Evolutionary conservation across 768 basidiomycete genomes (phyloP).

Genomic region (Russula compacta): DNA sequence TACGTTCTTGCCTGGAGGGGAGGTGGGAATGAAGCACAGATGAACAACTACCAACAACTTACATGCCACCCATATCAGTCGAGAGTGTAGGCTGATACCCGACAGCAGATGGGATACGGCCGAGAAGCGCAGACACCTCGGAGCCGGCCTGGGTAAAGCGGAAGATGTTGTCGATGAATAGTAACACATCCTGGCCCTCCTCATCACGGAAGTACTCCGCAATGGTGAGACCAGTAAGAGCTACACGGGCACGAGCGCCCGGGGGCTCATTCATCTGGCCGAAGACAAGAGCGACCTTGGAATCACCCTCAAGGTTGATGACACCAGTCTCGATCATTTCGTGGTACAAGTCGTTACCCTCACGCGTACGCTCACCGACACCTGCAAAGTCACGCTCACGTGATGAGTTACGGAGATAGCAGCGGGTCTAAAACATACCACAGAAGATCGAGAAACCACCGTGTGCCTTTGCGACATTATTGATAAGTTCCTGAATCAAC

Average conservation of each 20-base stretch:
- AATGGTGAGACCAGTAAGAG: constrained; percentile 97
- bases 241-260: constrained; percentile 99
- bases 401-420: neutral
- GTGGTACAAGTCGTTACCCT: constrained; percentile 99
- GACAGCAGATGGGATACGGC: constrained; percentile 99
- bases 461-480: constrained; percentile 99
- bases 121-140: constrained; percentile 97
- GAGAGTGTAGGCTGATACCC: constrained; percentile 99
- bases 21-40: constrained; percentile 11
- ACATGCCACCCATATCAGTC: constrained; percentile 99
- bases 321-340: constrained; percentile 99
- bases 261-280: constrained; percentile 99
- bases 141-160: constrained; percentile 99
- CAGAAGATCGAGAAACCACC: constrained; percentile 99
- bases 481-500: constrained; percentile 98
- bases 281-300: constrained; percentile 99
- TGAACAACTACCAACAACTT: constrained; percentile 27
- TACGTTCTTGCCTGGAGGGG: constrained; percentile 85
- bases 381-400: constrained; percentile 36
- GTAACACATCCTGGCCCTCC: constrained; percentile 99
- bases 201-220: constrained; percentile 99
- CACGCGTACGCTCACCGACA: constrained; percentile 99
- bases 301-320: constrained; percentile 99
- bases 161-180: constrained; percentile 99
- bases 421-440: constrained; percentile 35